A percentile compares a stretch with the other conserved stretches of the same genome.
phyloP scores from a whole-genome alignment of 805 yeast genomes.

The Candida maesae region DNA sequence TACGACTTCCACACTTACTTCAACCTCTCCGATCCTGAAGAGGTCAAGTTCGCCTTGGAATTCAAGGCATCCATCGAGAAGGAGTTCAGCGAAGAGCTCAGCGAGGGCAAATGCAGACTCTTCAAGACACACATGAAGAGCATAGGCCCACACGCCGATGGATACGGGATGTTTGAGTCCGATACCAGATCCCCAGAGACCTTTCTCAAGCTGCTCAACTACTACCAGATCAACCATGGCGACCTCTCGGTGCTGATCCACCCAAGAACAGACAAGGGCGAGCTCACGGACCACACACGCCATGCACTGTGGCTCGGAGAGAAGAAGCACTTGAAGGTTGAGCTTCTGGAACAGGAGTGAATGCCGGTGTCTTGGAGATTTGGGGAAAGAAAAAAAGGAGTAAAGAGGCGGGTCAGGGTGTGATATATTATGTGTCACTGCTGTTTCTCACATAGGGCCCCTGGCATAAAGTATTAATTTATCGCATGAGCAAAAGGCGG shows the following conservation, averaged over 20 bases:
- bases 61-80: slow-evolving; percentile 37
- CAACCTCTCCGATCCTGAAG: slow-evolving; percentile 25
- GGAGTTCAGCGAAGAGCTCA: slow-evolving; percentile 40
- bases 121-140: slow-evolving; percentile 44
- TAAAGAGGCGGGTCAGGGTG: too few relatives aligned
- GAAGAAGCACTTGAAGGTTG: slow-evolving; percentile 26
- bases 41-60: slow-evolving; percentile 33
- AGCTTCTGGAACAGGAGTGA: slow-evolving; percentile 1
- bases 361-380: too few relatives aligned
- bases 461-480: too few relatives aligned
- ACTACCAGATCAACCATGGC: slow-evolving; percentile 51
- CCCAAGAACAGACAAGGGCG: slow-evolving; percentile 41
- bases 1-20: slow-evolving; percentile 58
- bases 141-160: slow-evolving; percentile 54
- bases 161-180: slow-evolving; percentile 50
- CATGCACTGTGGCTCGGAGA: slow-evolving; percentile 59
- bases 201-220: slow-evolving; percentile 43
- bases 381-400: too few relatives aligned
- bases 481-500: too few relatives aligned
- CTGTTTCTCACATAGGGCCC: too few relatives aligned
- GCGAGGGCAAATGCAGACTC: slow-evolving; percentile 38
- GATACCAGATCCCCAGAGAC: slow-evolving; percentile 46
- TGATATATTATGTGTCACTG: too few relatives aligned
- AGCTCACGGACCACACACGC: slow-evolving; percentile 44
- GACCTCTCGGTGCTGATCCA: slow-evolving; percentile 50